Conservation (phyloP, 31 red algal genomes). For the Bonnemaisonia californica region DNA sequence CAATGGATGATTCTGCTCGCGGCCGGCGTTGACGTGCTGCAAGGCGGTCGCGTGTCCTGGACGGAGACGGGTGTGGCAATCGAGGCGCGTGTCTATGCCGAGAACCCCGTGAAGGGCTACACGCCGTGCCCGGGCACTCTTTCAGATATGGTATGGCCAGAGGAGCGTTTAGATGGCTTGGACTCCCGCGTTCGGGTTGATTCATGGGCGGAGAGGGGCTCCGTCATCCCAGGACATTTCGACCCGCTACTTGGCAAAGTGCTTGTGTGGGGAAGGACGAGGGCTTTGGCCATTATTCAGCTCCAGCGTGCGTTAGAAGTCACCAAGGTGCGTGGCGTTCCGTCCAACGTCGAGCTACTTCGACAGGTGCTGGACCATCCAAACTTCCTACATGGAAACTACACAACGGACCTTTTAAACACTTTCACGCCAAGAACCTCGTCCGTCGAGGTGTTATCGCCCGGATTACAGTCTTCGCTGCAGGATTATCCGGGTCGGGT, state of each 20-base stretch:
- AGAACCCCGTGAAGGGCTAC: constrained; percentile 70
- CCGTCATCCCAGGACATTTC: constrained; percentile 61
- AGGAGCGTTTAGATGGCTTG: background rate
- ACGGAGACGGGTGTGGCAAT: constrained; percentile 73
- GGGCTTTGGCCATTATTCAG: constrained; percentile 52
- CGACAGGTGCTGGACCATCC: constrained; percentile 52
- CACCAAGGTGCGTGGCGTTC: constrained; percentile 73
- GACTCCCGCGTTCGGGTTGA: constrained; percentile 74
- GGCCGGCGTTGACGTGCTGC: constrained; percentile 19
- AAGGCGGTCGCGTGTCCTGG: background rate
- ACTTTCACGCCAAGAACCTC: constrained; percentile 51
- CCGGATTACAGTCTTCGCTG: constrained; percentile 70
- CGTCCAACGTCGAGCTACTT: constrained; percentile 73
- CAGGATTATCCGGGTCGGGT: constrained; percentile 82
- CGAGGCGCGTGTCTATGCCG: constrained; percentile 88
- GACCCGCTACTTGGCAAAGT: constrained; percentile 90
- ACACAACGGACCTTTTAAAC: constrained; percentile 78
- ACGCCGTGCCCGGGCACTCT: constrained; percentile 72
- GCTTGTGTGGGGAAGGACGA: constrained; percentile 67
- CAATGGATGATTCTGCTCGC: constrained; percentile 64
- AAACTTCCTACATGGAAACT: constrained; percentile 55
- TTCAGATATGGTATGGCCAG: constrained; percentile 64
- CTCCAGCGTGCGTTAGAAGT: constrained; percentile 54
- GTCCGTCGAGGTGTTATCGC: constrained; percentile 63
- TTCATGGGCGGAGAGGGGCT: constrained; percentile 70